Base-by-base conservation (phyloP, 23 red algal species). In the Pyropia haitanensis region DNA sequence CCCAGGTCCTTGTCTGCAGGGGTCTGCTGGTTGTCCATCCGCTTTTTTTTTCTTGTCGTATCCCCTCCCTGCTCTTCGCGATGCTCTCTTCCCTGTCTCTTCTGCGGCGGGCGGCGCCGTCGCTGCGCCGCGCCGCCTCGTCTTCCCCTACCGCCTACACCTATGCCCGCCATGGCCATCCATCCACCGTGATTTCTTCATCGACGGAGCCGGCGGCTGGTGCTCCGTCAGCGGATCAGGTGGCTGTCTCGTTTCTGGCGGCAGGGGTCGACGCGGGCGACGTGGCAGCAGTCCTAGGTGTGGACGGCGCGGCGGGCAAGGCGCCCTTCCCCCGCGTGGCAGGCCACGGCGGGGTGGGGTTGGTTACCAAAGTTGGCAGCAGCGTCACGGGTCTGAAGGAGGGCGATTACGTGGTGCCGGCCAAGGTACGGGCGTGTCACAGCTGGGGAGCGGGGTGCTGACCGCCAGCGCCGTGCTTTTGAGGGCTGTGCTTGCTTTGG, bases 231-330 rank as follows among this genome's bases (percentile, higher is more conserved):
- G 66, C 15, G 28, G 66, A 62, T 55, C 31, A 81, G 61, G 56
- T 81, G 49, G 64, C 50, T 4, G 60, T 81, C 51, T 71, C 69
- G 33, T 81, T 65, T 65, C 66, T 81, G 18, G 77, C 65, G 3
- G 77, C 77, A 5, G 77, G 77, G 14, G 65, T 81, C 24, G 77
- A 81, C 53, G 65, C 77, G 32, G 77, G 69, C 52, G 77, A 81
- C 71, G 58, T 81, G 20, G 77, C 77, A 27, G 52, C 66, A 28
- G 14, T 71, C 18, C 8, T 56, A 7, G 77, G 66, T 39, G 63
- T 33, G 50, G 44, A 65, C 16, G 18, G 33, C 2, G 77, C 63
- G 1, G 26, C 28, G 6, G 53, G 54, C 18, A 71, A 61, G 33
- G 64, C 51, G 18, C 77, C 77, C 54, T 58, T 70, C 6, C 77